Evolutionary conservation across 805 yeast genomes (phyloP).

Genomic region (Metschnikowia gelsemii): DNA sequence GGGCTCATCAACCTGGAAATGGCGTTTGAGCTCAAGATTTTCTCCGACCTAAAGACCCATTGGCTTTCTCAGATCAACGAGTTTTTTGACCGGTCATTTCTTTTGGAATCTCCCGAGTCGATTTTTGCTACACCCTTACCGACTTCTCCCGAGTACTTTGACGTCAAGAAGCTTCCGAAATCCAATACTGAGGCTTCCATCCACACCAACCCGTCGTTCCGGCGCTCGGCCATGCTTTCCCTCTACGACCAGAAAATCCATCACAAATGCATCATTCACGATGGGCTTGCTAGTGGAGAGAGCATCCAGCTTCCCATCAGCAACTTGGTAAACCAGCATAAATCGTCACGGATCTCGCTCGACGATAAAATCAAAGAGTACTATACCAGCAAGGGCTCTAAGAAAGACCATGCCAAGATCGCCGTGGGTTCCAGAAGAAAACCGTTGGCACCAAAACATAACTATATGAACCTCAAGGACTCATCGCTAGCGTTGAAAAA

Average conservation of each 20-base stretch:
- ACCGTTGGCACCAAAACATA: slow-evolving; percentile 27
- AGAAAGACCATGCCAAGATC: slow-evolving; percentile 3
- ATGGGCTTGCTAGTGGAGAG: slow-evolving; percentile 28
- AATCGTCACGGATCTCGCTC: slow-evolving; percentile 35
- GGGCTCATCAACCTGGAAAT: slow-evolving; percentile 27
- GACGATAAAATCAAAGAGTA: slow-evolving; percentile 30
- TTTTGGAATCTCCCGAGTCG: slow-evolving; percentile 19
- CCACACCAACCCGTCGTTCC: slow-evolving; percentile 44
- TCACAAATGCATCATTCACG: slow-evolving; percentile 36
- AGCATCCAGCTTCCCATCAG: slow-evolving; percentile 40
- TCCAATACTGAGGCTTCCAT: slow-evolving; percentile 37
- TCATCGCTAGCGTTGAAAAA: slow-evolving; percentile 41
- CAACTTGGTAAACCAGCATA: slow-evolving; percentile 39
- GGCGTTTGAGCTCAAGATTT: slow-evolving; percentile 37
- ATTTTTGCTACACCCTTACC: slow-evolving; percentile 28
- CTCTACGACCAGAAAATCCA: slow-evolving; percentile 39
- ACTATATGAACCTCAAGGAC: slow-evolving; percentile 40
- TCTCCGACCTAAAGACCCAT: slow-evolving; percentile 41
- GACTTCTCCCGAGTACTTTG: slow-evolving; percentile 24
- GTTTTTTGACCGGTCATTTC: slow-evolving; percentile 31
- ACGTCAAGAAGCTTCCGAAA: slow-evolving; percentile 27
- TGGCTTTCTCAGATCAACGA: slow-evolving; percentile 36
- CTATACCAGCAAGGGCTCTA: slow-evolving; percentile 1
- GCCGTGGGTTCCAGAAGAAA: slow-evolving; percentile 1
- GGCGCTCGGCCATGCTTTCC: slow-evolving; percentile 47